Evolutionary conservation across 495 filamentous ascomycete species (phyloP).

Genomic region (Aspergillus leporis): DNA sequence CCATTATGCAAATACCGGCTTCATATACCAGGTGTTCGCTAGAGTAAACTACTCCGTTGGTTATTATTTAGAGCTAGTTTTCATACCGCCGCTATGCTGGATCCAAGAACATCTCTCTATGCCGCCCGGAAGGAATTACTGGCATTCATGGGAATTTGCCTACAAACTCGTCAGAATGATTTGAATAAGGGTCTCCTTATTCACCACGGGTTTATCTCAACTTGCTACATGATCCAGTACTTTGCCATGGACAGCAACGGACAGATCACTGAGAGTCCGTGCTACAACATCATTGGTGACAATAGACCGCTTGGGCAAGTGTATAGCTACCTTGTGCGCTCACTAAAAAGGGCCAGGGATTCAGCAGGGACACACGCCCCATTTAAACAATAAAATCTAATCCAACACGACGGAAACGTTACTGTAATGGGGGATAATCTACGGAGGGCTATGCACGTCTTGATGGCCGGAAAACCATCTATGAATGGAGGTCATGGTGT

Average conservation of each 20-base stretch:
- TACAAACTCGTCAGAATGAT: background rate
- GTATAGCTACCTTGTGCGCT: background rate
- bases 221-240: background rate
- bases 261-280: background rate
- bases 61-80: background rate
- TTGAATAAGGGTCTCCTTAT: background rate
- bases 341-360: too few relatives aligned
- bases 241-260: background rate
- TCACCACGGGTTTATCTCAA: background rate
- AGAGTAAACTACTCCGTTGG: background rate
- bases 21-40: background rate
- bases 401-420: too few relatives aligned
- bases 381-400: too few relatives aligned
- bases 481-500: too few relatives aligned
- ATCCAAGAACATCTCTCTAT: background rate
- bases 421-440: too few relatives aligned
- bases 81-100: background rate
- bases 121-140: background rate
- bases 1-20: background rate
- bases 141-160: background rate
- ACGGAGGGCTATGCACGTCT: too few relatives aligned
- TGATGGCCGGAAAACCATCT: too few relatives aligned
- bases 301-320: background rate
- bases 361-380: too few relatives aligned
- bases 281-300: background rate